Evolutionary conservation across 371 early-diverging fungal species (phyloP), one percentile per base, ranked within the genome.

Genomic region (Basidiobolus meristosporus): DNA sequence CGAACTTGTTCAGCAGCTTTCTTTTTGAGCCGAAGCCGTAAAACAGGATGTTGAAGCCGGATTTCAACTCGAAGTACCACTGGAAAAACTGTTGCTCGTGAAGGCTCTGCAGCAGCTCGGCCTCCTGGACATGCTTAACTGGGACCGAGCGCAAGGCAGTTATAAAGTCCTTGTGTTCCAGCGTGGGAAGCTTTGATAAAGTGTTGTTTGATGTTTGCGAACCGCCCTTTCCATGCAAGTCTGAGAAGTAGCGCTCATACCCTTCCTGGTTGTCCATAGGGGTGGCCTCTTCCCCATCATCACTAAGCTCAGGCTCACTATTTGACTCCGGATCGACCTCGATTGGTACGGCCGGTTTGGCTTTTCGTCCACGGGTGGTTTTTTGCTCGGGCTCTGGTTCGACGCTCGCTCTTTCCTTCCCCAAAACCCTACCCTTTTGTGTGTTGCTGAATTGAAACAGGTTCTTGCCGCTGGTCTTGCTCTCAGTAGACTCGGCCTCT

Each of bases 191-290:
- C 7, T 19, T 32, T 1, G 46, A 12, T 18, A 45, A 31, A 10
- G 37, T 45, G 17, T 41, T 33, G n/a, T 35, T 28, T 2, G 46
- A 45, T 10, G 46, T 45, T 17, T 26, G 26, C 26, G 26, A 26
- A 9, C 9, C 9, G 9, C 26, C 26, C 0, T 91, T 91, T 42
- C 71, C 26, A 9, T 26, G 26, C 9, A 26, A 85, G 0, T 91
- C 93, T 42, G 85, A 88, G 40, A 90, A 79, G 2, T 85, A 47
- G 2, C 90, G 60, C 45, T 82, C 89, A 59, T 83, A 93, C 0
- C 74, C 77, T 11, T 66, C 67, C 11, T 65, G 54, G 1, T 60
- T 46, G 17, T 88, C 62, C 50, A 77, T 30, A 73, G 48, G 10
- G 48, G 43, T 1, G 37, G 34, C 12, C 86, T 53, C n/a, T 57